Evolutionary conservation across 2,329 filamentous ascomycete genomes (phyloP), one percentile per base, ranked within the genome.

Genomic region (Clarireedia paspali): DNA sequence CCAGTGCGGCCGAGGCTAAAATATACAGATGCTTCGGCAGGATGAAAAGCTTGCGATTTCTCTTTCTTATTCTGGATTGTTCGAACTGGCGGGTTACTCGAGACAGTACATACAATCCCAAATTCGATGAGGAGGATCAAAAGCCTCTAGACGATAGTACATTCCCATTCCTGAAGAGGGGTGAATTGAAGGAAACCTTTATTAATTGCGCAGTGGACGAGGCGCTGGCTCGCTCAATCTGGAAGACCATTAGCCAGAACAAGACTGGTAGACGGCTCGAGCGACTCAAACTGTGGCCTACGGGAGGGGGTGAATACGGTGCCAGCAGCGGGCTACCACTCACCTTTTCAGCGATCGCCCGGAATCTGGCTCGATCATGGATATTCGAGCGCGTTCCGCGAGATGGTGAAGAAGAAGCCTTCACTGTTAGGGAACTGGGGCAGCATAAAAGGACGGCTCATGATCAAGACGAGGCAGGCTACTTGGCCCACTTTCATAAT

Each of bases 21-120:
- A 58, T 46, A 2, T 58, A 58, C 5, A 53, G 51, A 38, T 52
- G 44, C 20, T 58, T 58, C 26, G 44, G 57, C 36, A 48, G 42
- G 20, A 56, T 56, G 48, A 45, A 15, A 53, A 53, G 24, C 42
- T 56, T 58, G n/a, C 42, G 30, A 49, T 52, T 38, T 26, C 42
- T 58, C 42, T 58, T 56, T 45, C 53, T 58, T 47, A 58, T 47
- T 26, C n/a, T 58, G 53, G 53, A 58, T 45, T 58, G 53, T 58
- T 58, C 57, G 44, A 47, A 58, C 6, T 58, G 53, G 53, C 20
- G 23, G 20, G 48, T 58, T 36, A 39, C 27, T 47, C 53, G 42
- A 52, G 36, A 56, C 45, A 27, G 40, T 7, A 17, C 2, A 53
- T 53, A 56, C 38, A 44, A 58, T 34, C 15, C 47, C 51, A 44